phyloP scores from a whole-genome alignment of 2,329 filamentous ascomycete species.

The Fusarium redolens region DNA sequence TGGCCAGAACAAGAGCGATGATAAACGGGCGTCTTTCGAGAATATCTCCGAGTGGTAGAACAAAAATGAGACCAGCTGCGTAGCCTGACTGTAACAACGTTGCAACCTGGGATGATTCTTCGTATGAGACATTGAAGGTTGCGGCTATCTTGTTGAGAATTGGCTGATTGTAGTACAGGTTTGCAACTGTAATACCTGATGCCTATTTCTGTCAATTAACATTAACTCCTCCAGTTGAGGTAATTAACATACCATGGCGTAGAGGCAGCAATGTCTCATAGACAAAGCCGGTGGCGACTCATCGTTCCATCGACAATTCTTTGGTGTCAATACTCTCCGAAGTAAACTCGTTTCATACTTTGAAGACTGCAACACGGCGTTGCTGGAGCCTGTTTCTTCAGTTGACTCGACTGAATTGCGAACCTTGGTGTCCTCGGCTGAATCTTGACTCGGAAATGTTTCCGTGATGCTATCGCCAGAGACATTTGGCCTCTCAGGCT shows the following conservation, averaged over 20 bases:
- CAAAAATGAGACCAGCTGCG: slow-evolving; percentile 76
- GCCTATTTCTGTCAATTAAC: slow-evolving; percentile 51
- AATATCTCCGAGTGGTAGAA: slow-evolving; percentile 81
- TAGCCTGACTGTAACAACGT: slow-evolving; percentile 86
- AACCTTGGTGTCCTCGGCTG: not conserved
- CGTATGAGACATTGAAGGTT: slow-evolving; percentile 77
- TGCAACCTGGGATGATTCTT: slow-evolving; percentile 73
- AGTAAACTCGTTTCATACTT: slow-evolving; percentile 41
- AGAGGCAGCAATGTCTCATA: slow-evolving; percentile 75
- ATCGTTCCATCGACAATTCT: slow-evolving; percentile 75
- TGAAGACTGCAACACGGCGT: slow-evolving; percentile 9
- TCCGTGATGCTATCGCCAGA: slow-evolving; percentile 20
- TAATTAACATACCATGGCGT: slow-evolving; percentile 67
- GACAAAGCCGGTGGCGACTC: slow-evolving; percentile 75
- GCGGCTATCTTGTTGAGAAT: slow-evolving; percentile 80
- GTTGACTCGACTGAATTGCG: slow-evolving; percentile 17
- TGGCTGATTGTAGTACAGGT: slow-evolving; percentile 84
- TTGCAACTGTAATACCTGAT: slow-evolving; percentile 77
- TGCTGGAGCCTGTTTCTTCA: slow-evolving; percentile 17
- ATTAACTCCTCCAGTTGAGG: too few species aligned
- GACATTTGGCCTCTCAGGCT: not conserved
- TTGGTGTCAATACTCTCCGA: slow-evolving; percentile 61
- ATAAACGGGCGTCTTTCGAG: slow-evolving; percentile 77
- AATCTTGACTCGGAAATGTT: not conserved
- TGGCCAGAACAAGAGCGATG: slow-evolving; percentile 72